Evolutionary conservation across 1,139 yeast genomes (phyloP).

Genomic region (Yamadazyma sp.): DNA sequence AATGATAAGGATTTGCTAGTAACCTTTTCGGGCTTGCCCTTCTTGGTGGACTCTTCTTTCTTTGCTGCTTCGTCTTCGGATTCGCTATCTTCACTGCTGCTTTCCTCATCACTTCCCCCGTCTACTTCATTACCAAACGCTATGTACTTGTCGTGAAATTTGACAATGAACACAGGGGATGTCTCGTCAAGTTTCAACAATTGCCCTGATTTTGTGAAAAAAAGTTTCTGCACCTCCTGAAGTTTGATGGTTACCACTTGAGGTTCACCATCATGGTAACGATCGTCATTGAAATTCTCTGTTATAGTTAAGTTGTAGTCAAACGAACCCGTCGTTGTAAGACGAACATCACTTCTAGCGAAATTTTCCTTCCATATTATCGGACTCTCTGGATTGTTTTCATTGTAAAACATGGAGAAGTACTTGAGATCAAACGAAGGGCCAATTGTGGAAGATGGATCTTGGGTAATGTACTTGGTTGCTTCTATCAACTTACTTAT

Average conservation of each 20-base stretch:
- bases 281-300: constrained; percentile 70
- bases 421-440: constrained; percentile 60
- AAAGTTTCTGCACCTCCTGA: constrained; percentile 50
- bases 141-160: constrained; percentile 40
- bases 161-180: constrained; percentile 70
- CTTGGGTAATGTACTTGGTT: constrained; percentile 40
- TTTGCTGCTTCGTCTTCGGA: constrained; percentile 17
- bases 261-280: constrained; percentile 67
- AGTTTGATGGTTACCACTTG: constrained; percentile 37
- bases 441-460: constrained; percentile 41
- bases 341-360: constrained; percentile 53
- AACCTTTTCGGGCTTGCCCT: neutral
- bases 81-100: constrained; percentile 29
- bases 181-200: constrained; percentile 61
- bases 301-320: constrained; percentile 47
- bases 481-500: constrained; percentile 49
- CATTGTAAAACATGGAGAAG: constrained; percentile 67
- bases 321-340: constrained; percentile 27
- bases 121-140: constrained; percentile 49
- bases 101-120: constrained; percentile 25
- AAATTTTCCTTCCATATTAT: constrained; percentile 76
- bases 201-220: constrained; percentile 73
- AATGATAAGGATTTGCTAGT: constrained; percentile 40
- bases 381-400: constrained; percentile 31
- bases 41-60: constrained; percentile 12